A percentile compares a stretch with the other conserved stretches of the same genome.
Conservation (phyloP, 169 alveolate species). For the Plasmodium knowlesi region DNA sequence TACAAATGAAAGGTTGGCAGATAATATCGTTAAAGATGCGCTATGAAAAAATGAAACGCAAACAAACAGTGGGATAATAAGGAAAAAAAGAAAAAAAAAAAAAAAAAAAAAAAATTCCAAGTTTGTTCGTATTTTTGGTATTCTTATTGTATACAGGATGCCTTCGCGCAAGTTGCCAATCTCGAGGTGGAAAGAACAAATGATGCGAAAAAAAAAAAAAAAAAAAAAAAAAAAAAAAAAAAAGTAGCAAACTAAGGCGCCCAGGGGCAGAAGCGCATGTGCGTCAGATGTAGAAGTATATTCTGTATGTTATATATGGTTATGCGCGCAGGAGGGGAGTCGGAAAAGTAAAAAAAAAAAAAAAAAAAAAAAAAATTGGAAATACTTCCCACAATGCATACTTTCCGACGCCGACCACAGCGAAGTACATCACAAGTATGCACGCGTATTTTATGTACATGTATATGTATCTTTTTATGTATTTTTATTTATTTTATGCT, state of each 20-base stretch:
- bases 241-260: neutral
- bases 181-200: neutral
- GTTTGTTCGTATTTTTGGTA: neutral
- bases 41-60: neutral
- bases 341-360: neutral
- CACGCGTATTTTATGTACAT: neutral
- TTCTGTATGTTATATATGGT: neutral
- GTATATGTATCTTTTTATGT: conserved; percentile 1
- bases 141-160: neutral
- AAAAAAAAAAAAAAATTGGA: neutral
- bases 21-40: neutral
- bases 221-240: neutral
- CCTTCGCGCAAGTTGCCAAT: neutral
- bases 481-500: neutral
- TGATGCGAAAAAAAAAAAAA: neutral
- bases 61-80: neutral
- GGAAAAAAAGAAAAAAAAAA: neutral
- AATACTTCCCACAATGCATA: neutral
- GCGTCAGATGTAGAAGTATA: neutral
- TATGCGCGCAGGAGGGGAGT: neutral
- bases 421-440: neutral
- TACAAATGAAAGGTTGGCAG: neutral
- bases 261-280: neutral
- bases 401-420: neutral
- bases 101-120: neutral